Conservation (phyloP, 2,329 filamentous ascomycete species). For the Trichoderma citrinoviride region DNA sequence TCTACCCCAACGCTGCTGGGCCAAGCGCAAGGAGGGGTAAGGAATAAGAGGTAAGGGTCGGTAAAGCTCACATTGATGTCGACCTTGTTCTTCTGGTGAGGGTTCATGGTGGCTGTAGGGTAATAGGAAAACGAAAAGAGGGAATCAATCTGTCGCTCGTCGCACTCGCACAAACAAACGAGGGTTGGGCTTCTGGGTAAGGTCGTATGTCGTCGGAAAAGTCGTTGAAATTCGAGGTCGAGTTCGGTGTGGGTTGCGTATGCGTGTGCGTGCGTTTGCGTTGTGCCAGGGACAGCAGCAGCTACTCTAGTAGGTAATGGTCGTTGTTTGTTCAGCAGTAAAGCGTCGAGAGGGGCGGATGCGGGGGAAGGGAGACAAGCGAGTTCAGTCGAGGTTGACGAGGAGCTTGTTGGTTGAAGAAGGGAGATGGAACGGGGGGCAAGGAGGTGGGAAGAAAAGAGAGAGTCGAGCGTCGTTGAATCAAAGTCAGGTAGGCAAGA, state of each 20-base stretch:
- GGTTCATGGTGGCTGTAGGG: slow-evolving; percentile 67
- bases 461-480: not conserved
- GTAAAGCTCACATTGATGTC: slow-evolving; percentile 74
- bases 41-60: not conserved
- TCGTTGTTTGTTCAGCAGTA: not conserved
- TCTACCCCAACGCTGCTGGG: not conserved
- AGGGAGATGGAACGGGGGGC: not conserved
- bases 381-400: not conserved
- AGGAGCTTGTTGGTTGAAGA: not conserved
- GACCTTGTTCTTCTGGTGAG: slow-evolving; percentile 97
- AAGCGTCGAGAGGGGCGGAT: not conserved
- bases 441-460: not conserved
- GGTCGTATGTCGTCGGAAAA: not conserved
- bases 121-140: not conserved
- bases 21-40: slow-evolving; percentile 8
- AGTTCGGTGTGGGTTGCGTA: not conserved
- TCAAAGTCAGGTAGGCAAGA: not conserved
- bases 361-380: not conserved
- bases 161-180: not conserved
- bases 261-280: not conserved
- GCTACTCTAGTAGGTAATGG: not conserved
- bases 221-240: not conserved
- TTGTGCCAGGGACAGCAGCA: slow-evolving; percentile 8
- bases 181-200: not conserved
- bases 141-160: not conserved